Base-by-base conservation (phyloP, 2,329 filamentous ascomycete species). In the Hirsutella minnesotensis region DNA sequence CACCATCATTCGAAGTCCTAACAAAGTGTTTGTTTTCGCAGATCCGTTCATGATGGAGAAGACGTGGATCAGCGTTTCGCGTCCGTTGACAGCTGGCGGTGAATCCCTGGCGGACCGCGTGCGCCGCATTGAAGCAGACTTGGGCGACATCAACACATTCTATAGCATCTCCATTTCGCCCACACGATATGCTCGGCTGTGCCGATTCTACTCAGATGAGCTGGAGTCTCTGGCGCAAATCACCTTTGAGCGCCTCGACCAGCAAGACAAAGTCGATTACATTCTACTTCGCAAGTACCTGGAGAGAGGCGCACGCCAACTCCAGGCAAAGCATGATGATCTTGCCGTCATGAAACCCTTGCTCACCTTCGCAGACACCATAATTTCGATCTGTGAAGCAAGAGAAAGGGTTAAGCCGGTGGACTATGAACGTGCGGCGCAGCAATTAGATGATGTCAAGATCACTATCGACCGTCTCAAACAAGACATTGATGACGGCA, bases 271-370 rank as follows among this genome's bases (percentile, higher is more conserved):
- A 44, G 64, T 69, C 15, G 72, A 76, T 49, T 72, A 65, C 42
- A 38, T 75, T 4, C 64, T 77, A 0, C 55, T 77, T 5, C 61
- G 66, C 33, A 73, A 68, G 49, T 69, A 65, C 42, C 54, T 75
- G 3, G 48, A 48, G 10, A 60, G 63, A 24, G 55, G 57, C 4
- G 49, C 51, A 16, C 53, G 58, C 4, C 59, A 65, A 9, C 48
- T 75, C 4, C 52, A 64, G 5, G 60, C 70, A 0, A 65, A 70
- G 18, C 51, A 45, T 9, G 51, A 51, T 19, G 56, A 60, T 19
- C 59, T 66, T 49, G 51, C 56, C 9, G 60, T 61, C 35, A 61
- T 65, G 16, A 49, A 58, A 9, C 53, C 51, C 1, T 51, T 77
- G 16, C 52, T 76, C 7, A 65, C 69, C 0, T 75, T 74, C 47